phyloP scores from a whole-genome alignment of 1,284 basidiomycete genomes.

The Leccinum pachyderme region DNA sequence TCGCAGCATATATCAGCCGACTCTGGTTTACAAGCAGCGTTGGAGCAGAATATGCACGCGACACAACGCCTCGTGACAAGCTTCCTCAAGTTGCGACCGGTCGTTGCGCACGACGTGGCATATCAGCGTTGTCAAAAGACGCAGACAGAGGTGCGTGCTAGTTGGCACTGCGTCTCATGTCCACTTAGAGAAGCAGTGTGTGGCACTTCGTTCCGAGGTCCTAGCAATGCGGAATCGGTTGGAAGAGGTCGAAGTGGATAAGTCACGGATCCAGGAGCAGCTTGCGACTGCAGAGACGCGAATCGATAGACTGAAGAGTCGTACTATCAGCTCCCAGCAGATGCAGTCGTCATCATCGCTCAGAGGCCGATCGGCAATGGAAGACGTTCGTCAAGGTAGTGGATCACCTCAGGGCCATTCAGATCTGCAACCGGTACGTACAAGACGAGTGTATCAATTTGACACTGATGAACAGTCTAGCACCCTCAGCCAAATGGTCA shows the following conservation, averaged over 20 bases:
- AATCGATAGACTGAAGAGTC: slow-evolving; percentile 71
- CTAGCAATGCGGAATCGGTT: slow-evolving; percentile 58
- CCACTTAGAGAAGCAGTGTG: slow-evolving; percentile 43
- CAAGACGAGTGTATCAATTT: slow-evolving; percentile 28
- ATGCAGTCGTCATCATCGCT: slow-evolving; percentile 32
- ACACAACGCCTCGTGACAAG: slow-evolving; percentile 60
- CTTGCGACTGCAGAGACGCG: slow-evolving; percentile 67
- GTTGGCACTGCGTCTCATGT: slow-evolving; percentile 3
- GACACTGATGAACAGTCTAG: slow-evolving; percentile 16
- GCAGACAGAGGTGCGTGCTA: slow-evolving; percentile 54
- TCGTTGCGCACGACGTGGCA: slow-evolving; percentile 27
- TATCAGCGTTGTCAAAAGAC: slow-evolving; percentile 50
- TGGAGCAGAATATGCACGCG: slow-evolving; percentile 55
- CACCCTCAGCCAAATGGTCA: slow-evolving; percentile 29
- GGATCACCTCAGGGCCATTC: slow-evolving; percentile 16
- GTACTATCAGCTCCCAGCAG: slow-evolving; percentile 50
- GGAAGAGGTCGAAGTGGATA: slow-evolving; percentile 52
- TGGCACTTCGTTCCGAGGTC: slow-evolving; percentile 58
- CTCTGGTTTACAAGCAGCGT: slow-evolving; percentile 45
- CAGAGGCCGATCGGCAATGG: slow-evolving; percentile 46
- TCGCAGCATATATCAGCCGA: slow-evolving; percentile 52
- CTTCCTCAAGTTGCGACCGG: slow-evolving; percentile 48
- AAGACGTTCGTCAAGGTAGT: slow-evolving; percentile 31
- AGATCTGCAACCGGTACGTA: slow-evolving; percentile 63
- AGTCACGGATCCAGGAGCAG: slow-evolving; percentile 54